Percentiles rank a stretch among this genome's conserved stretches.
phyloP scores from a whole-genome alignment of 1,284 basidiomycete species.

The Microbotryum violaceum region DNA sequence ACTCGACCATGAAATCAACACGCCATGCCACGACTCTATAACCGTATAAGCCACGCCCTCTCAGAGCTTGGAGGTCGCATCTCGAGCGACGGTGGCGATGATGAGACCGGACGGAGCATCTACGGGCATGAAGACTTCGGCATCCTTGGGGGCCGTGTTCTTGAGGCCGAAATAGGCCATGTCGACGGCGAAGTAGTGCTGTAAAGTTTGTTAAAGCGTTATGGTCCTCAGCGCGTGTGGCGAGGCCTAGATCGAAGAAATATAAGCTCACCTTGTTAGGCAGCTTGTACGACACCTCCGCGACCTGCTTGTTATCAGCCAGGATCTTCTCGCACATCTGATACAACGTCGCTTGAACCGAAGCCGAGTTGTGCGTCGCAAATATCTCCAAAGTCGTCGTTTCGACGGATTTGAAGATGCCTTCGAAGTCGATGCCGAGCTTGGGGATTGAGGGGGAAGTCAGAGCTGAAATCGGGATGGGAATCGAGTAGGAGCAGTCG shows the following conservation, averaged over 20 bases:
- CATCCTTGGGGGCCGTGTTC: constrained; percentile 30
- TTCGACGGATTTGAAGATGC: constrained; percentile 52
- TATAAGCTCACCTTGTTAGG: constrained; percentile 60
- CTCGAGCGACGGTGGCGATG: constrained; percentile 33
- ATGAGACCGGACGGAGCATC: constrained; percentile 35
- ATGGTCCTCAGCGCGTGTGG: background rate
- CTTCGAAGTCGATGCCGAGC: constrained; percentile 43
- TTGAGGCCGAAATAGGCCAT: constrained; percentile 30
- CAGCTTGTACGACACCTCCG: constrained; percentile 62
- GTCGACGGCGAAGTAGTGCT: constrained; percentile 62
- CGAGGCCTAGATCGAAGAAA: background rate
- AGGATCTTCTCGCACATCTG: constrained; percentile 69
- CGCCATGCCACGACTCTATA: no score
- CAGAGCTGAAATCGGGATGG: constrained; percentile 45
- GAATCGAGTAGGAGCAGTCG: constrained; percentile 61
- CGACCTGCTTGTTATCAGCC: constrained; percentile 54
- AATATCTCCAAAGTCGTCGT: constrained; percentile 71
- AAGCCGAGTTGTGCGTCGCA: constrained; percentile 78
- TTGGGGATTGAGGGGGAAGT: constrained; percentile 48
- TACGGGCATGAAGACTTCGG: constrained; percentile 36
- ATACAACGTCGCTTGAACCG: constrained; percentile 68
- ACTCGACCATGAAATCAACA: no score
- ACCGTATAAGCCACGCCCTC: background rate
- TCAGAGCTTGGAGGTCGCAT: constrained; percentile 23
- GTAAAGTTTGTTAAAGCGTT: background rate